Evolutionary conservation across 2,329 filamentous ascomycete species (phyloP).

Genomic region (Aspergillus tamarii): DNA sequence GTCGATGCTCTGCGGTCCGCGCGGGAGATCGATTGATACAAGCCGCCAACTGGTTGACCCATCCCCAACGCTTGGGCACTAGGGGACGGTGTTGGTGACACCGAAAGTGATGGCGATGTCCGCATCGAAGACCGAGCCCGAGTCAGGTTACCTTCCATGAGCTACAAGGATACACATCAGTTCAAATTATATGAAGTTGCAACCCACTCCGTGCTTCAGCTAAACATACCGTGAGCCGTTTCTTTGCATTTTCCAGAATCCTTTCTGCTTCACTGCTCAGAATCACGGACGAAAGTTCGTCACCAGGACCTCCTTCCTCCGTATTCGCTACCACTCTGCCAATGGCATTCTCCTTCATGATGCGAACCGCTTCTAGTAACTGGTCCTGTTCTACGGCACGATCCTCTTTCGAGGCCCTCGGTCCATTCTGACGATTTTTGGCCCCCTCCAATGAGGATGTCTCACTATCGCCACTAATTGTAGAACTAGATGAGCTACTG

Average conservation of each 20-base stretch:
- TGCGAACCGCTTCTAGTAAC: conserved; percentile 6
- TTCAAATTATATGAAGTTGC: background rate
- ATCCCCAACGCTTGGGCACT: conserved; percentile 34
- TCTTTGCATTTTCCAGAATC: conserved; percentile 91
- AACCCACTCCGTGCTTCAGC: background rate
- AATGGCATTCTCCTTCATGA: conserved; percentile 16
- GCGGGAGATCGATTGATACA: conserved; percentile 47
- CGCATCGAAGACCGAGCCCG: conserved; percentile 73
- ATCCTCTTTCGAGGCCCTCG: conserved; percentile 9
- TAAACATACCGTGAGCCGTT: conserved; percentile 74
- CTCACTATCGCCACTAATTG: conserved; percentile 36
- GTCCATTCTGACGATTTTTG: conserved; percentile 11
- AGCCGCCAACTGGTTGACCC: conserved; percentile 45
- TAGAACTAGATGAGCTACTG: conserved; percentile 44
- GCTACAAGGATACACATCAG: conserved; percentile 54
- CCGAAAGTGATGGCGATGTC: conserved; percentile 53
- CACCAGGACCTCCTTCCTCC: conserved; percentile 52
- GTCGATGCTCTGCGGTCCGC: conserved; percentile 50
- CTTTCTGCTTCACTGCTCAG: conserved; percentile 83
- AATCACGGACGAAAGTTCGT: conserved; percentile 71
- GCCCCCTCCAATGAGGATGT: conserved; percentile 20
- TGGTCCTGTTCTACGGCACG: conserved; percentile 6
- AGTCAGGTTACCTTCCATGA: conserved; percentile 89
- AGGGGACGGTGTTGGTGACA: conserved; percentile 47
- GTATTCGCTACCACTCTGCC: conserved; percentile 41